A percentile compares a stretch with the other conserved stretches of the same genome.
Conservation (phyloP, 257 asterid genomes). For the Paulownia fortunei region DNA sequence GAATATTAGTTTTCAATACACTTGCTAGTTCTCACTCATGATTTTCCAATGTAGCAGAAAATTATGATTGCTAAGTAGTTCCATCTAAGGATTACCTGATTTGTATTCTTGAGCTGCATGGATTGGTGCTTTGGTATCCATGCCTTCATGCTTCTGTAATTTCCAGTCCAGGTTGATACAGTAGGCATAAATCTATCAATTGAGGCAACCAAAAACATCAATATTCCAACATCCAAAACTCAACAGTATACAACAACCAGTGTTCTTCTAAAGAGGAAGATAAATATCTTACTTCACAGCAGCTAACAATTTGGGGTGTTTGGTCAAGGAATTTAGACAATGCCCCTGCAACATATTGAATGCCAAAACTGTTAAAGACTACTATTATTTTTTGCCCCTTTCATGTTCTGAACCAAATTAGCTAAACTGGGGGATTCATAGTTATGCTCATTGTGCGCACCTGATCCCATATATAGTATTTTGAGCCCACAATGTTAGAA, state of each 20-base stretch:
- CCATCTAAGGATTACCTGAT: conserved; percentile 53
- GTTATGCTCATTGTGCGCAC: conserved; percentile 32
- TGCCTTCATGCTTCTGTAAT: conserved; percentile 82
- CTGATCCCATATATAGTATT: conserved; percentile 85
- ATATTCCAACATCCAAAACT: background rate
- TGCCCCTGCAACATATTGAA: conserved; percentile 54
- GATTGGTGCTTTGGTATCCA: conserved; percentile 92
- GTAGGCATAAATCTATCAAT: conserved; percentile 68
- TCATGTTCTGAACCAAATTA: background rate
- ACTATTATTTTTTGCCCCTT: background rate
- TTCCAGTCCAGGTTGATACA: conserved; percentile 83
- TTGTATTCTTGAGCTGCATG: conserved; percentile 80
- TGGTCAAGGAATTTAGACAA: conserved; percentile 46
- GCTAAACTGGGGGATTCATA: background rate
- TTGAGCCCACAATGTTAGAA: conserved; percentile 80
- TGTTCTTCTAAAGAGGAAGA: background rate
- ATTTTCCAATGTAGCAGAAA: background rate
- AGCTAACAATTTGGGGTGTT: conserved; percentile 68
- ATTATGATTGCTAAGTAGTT: background rate
- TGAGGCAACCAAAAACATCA: conserved; percentile 3
- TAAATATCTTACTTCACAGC: conserved; percentile 63
- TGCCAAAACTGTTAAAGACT: background rate
- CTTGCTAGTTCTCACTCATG: background rate
- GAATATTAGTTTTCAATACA: background rate
- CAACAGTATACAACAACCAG: background rate